Base-by-base conservation (phyloP, 2,329 filamentous ascomycete species). In the Boeremia exigua region DNA sequence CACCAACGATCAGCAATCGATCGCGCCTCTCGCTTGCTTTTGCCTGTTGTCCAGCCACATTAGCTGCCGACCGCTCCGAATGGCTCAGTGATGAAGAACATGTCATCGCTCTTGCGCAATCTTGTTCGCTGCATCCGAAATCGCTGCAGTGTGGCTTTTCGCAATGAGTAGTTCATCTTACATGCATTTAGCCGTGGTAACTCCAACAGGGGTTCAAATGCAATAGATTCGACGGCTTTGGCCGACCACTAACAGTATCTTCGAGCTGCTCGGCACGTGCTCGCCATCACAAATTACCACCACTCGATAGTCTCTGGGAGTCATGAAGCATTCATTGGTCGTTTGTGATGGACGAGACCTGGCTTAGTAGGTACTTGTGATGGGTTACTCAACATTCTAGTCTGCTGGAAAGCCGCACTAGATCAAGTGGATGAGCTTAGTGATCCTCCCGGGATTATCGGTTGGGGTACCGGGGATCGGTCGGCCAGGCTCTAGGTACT, bases 321-420 rank as follows among this genome's bases (percentile, higher is more conserved):
- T 50, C 47, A 50, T 46, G 53, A 11, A 40, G 9, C 25, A 6
- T 42, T 52, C 33, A 29, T 28, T n/a, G 30, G 25, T 47, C 38
- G 6, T 30, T 25, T 19, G 14, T 33, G 15, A 6, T 45, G 25
- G 23, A 28, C 15, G 15, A 42, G 23, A 43, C 32, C 36, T 46
- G 34, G 36, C 42, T 43, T 48, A 38, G 38, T 28, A n/a, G n/a
- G n/a, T n/a, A n/a, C n/a, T n/a, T n/a, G n/a, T n/a, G n/a, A 38
- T 33, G 45, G 17, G 6, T 12, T 28, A 34, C 12, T 42, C 36
- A 25, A 33, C 19, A 12, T 32, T n/a, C 38, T 47, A 34, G 44
- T 17, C 44, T 30, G 29, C 47, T 33, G 12, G 7, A 19, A 46
- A 55, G 50, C 46, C 42, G 46, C 53, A 40, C 53, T 55, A 55